phyloP scores from a whole-genome alignment of 2,329 filamentous ascomycete species.

The Tolypocladium album region DNA sequence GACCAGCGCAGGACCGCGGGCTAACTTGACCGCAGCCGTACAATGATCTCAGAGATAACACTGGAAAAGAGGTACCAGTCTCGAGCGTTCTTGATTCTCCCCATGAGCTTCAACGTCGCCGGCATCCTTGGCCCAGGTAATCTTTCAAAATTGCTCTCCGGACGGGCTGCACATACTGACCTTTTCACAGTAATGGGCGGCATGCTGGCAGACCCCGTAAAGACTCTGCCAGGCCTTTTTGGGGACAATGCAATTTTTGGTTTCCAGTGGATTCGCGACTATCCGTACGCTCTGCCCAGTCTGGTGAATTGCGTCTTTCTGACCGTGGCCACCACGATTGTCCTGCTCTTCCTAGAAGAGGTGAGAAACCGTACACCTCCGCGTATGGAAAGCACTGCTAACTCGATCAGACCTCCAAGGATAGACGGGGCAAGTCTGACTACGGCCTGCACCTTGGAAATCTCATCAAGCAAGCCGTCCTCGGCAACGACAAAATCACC shows the following conservation, averaged over 20 bases:
- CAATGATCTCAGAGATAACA: conserved; percentile 54
- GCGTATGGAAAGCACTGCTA: conserved; percentile 29
- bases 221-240: conserved; percentile 44
- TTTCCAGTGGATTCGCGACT: conserved; percentile 49
- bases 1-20: background rate
- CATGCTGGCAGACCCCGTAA: conserved; percentile 52
- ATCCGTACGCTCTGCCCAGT: conserved; percentile 45
- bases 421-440: conserved; percentile 34
- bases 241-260: conserved; percentile 34
- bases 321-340: conserved; percentile 26
- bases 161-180: background rate
- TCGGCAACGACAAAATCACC: conserved; percentile 12
- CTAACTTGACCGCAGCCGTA: conserved; percentile 5
- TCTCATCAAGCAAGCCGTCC: conserved; percentile 18
- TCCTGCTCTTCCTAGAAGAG: conserved; percentile 43
- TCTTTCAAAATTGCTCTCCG: background rate
- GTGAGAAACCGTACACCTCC: conserved; percentile 55
- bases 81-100: conserved; percentile 62
- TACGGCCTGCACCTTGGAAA: conserved; percentile 26
- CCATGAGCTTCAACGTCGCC: conserved; percentile 63
- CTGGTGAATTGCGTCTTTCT: conserved; percentile 39
- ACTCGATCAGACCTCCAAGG: conserved; percentile 30
- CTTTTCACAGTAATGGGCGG: conserved; percentile 45
- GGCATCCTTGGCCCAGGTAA: conserved; percentile 56
- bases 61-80: conserved; percentile 57